A percentile compares a stretch with the other conserved stretches of the same genome.
phyloP scores from a whole-genome alignment of 768 basidiomycete species.

The Austroboletus eburneus region DNA sequence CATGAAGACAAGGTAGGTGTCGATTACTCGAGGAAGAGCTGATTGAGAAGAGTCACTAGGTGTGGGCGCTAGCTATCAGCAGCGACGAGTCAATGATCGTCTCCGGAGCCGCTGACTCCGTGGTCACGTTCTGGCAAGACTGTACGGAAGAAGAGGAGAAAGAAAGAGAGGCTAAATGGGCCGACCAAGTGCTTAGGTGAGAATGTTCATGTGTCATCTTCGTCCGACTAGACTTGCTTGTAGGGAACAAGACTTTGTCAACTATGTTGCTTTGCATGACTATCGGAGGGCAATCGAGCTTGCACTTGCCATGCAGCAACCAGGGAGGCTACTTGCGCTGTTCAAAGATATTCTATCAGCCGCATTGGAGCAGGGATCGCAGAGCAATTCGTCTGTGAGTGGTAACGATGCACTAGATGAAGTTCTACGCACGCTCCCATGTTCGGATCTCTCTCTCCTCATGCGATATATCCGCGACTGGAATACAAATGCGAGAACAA shows the following conservation, averaged over 20 bases:
- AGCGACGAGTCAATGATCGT: slow-evolving; percentile 80
- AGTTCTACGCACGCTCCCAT: slow-evolving; percentile 68
- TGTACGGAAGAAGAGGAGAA: slow-evolving; percentile 80
- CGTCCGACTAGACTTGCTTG: slow-evolving; percentile 8
- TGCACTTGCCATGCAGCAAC: slow-evolving; percentile 90
- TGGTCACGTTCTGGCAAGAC: slow-evolving; percentile 96
- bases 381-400: slow-evolving; percentile 43
- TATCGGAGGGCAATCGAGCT: slow-evolving; percentile 89
- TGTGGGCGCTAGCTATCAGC: slow-evolving; percentile 93
- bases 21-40: not conserved
- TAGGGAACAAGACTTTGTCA: slow-evolving; percentile 95
- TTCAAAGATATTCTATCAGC: slow-evolving; percentile 60
- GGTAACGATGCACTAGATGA: slow-evolving; percentile 74
- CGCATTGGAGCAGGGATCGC: slow-evolving; percentile 14
- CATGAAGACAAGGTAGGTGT: slow-evolving; percentile 89
- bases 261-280: slow-evolving; percentile 83
- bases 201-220: slow-evolving; percentile 25
- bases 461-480: slow-evolving; percentile 82
- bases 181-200: slow-evolving; percentile 76
- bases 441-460: slow-evolving; percentile 74
- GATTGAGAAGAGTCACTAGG: slow-evolving; percentile 41
- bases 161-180: slow-evolving; percentile 69
- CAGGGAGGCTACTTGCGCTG: slow-evolving; percentile 76
- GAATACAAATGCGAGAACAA: slow-evolving; percentile 93
- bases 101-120: slow-evolving; percentile 93